Percentiles rank a stretch among this genome's conserved stretches.
These are phyloP conservation scores for Raffaelea ambrosiae DNA, from an alignment of 2,329 filamentous ascomycete genomes.

Conservation along the genomic window DNA sequence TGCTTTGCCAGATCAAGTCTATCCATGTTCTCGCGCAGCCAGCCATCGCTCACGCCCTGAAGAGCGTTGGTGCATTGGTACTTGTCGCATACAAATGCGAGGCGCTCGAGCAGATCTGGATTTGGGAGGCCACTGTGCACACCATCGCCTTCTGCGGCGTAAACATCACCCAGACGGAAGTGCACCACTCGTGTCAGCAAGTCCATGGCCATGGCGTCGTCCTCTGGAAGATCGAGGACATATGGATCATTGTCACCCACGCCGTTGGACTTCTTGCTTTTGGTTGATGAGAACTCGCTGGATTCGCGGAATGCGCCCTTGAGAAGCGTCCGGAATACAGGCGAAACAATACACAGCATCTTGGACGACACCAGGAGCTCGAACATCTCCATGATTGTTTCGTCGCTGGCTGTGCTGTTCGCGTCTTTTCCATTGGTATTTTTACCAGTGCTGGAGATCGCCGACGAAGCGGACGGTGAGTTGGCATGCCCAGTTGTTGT, in stretches of 20 bases:
- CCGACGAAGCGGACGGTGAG: no score
- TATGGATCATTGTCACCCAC: neutral
- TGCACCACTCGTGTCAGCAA: conserved; percentile 11
- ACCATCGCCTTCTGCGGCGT: neutral
- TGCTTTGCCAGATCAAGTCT: neutral
- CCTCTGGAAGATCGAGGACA: conserved; percentile 9
- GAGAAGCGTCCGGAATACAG: conserved; percentile 11
- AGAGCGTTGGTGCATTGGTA: conserved; percentile 10
- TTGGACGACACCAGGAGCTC: conserved; percentile 11
- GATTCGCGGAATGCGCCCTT: conserved; percentile 7
- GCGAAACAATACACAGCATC: conserved; percentile 11
- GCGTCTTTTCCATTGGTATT: no score
- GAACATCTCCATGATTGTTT: conserved; percentile 1
- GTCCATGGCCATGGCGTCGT: conserved; percentile 8
- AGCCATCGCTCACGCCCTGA: conserved; percentile 5
- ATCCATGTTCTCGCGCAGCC: conserved; percentile 3
- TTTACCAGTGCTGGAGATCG: no score
- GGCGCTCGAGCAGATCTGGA: conserved; percentile 4
- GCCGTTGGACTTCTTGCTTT: neutral
- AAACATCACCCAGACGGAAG: conserved; percentile 7
- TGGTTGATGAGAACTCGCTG: conserved; percentile 1
- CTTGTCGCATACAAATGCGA: conserved; percentile 12
- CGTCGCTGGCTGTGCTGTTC: no score
- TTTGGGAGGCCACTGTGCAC: conserved; percentile 3
- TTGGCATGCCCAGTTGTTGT: no score